Percentiles rank a stretch among this genome's conserved stretches.
phyloP scores from a whole-genome alignment of 371 early-diverging fungal genomes.

The Mucor circinelloides region DNA sequence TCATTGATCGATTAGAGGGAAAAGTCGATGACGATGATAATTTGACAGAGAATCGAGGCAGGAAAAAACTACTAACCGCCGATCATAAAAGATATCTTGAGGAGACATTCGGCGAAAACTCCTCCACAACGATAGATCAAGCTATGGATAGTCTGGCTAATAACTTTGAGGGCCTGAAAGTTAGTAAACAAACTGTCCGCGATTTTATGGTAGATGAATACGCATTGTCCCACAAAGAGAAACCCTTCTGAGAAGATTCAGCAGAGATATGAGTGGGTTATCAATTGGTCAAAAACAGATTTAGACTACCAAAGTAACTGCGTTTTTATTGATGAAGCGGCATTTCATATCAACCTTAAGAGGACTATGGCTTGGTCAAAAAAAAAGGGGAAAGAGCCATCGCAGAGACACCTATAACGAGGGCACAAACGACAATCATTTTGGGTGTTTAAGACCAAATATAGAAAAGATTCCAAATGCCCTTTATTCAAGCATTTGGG shows the following conservation, averaged over 20 bases:
- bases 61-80: too few relatives aligned
- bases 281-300: slow-evolving; percentile 6
- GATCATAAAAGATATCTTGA: slow-evolving; percentile 11
- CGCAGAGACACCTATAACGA: too few relatives aligned
- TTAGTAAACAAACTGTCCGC: not conserved
- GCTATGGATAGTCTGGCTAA: not conserved
- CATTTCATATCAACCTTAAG: slow-evolving; percentile 14
- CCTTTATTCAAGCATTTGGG: too few relatives aligned
- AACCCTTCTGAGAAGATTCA: not conserved
- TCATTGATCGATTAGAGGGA: not conserved
- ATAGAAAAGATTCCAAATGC: too few relatives aligned
- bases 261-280: not conserved
- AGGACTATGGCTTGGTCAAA: slow-evolving; percentile 35
- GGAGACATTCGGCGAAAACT: slow-evolving; percentile 3
- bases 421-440: too few relatives aligned
- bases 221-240: not conserved
- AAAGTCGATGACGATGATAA: not conserved
- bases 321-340: slow-evolving; percentile 12
- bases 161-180: not conserved
- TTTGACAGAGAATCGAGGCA: not conserved
- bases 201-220: not conserved
- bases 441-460: too few relatives aligned
- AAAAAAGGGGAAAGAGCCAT: not conserved
- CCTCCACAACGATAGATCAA: not conserved
- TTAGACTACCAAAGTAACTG: slow-evolving; percentile 6